Evolutionary conservation across 352 stramenopile species (phyloP).

Genomic region (Globisporangium carolinianum): DNA sequence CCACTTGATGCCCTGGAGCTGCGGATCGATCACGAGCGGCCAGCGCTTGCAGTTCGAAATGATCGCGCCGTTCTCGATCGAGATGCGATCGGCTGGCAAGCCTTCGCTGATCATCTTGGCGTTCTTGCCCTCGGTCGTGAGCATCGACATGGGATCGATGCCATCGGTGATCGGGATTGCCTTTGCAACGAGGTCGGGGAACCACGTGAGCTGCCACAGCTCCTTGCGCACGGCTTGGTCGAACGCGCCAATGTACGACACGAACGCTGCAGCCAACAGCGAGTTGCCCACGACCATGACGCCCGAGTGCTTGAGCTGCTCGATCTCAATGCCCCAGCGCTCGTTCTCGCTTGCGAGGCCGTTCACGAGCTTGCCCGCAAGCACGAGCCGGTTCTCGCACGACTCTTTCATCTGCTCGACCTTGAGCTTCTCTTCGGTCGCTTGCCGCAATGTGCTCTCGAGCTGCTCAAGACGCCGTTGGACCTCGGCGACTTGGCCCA

Average conservation of each 20-base stretch:
- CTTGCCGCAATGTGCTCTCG: conserved; percentile 91
- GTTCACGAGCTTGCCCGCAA: conserved; percentile 94
- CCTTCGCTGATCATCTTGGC: conserved; percentile 97
- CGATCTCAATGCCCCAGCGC: conserved; percentile 95
- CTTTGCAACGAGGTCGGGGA: conserved; percentile 86
- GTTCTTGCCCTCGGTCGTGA: conserved; percentile 96
- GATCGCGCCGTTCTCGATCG: conserved; percentile 96
- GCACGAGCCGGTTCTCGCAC: conserved; percentile 88
- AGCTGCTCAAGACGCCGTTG: conserved; percentile 89
- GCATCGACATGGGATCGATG: conserved; percentile 93
- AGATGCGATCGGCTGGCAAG: conserved; percentile 95
- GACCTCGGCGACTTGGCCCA: conserved; percentile 91
- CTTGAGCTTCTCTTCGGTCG: conserved; percentile 94
- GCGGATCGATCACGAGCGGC: conserved; percentile 96
- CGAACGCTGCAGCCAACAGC: conserved; percentile 94
- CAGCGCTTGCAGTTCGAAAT: conserved; percentile 97
- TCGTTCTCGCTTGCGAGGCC: conserved; percentile 95
- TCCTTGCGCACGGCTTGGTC: conserved; percentile 89
- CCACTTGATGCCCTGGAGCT: conserved; percentile 98
- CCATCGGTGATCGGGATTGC: conserved; percentile 92
- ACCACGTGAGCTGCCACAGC: conserved; percentile 77
- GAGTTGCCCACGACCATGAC: conserved; percentile 95
- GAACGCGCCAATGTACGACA: conserved; percentile 97
- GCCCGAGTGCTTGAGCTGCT: conserved; percentile 92
- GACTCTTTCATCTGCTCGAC: conserved; percentile 94